A percentile compares a stretch with the other conserved stretches of the same genome.
phyloP scores from a whole-genome alignment of 768 basidiomycete genomes.

The Sporobolomyces phaffii region DNA sequence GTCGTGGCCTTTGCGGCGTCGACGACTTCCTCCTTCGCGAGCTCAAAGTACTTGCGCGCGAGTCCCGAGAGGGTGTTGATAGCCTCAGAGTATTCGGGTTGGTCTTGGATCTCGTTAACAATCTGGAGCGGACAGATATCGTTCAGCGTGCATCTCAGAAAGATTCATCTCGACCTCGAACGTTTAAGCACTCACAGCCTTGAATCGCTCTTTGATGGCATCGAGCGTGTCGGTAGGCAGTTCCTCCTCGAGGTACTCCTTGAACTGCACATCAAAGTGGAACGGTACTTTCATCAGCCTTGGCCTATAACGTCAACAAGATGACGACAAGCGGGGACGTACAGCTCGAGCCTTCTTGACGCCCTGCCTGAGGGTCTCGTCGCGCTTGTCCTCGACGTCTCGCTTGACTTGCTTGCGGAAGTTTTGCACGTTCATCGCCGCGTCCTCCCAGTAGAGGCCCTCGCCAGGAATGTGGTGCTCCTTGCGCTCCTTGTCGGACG shows the following conservation, averaged over 20 bases:
- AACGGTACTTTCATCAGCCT: not conserved
- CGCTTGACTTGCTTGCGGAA: slow-evolving; percentile 38
- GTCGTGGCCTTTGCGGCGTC: slow-evolving; percentile 37
- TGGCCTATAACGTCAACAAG: slow-evolving; percentile 37
- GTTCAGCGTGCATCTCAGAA: no score
- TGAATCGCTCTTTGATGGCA: slow-evolving; percentile 46
- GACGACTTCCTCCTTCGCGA: slow-evolving; percentile 45
- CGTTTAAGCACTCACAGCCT: slow-evolving; percentile 42
- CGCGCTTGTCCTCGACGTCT: slow-evolving; percentile 34
- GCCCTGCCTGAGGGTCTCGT: slow-evolving; percentile 22
- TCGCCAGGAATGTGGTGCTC: slow-evolving; percentile 43
- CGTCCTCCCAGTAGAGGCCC: slow-evolving; percentile 45
- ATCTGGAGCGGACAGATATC: slow-evolving; percentile 29
- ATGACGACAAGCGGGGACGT: not conserved
- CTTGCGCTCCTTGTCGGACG: slow-evolving; percentile 43
- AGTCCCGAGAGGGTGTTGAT: slow-evolving; percentile 47
- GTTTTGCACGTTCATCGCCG: slow-evolving; percentile 42
- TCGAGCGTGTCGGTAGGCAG: slow-evolving; percentile 48
- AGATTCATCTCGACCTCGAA: no score
- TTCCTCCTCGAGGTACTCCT: slow-evolving; percentile 45
- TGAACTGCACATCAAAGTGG: not conserved
- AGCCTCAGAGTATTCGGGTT: slow-evolving; percentile 45
- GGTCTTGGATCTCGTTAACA: slow-evolving; percentile 46
- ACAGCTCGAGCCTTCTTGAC: slow-evolving; percentile 27
- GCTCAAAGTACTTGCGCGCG: slow-evolving; percentile 48